Conservation (phyloP, 495 filamentous ascomycete genomes). For the Mycothermus thermophilus region DNA sequence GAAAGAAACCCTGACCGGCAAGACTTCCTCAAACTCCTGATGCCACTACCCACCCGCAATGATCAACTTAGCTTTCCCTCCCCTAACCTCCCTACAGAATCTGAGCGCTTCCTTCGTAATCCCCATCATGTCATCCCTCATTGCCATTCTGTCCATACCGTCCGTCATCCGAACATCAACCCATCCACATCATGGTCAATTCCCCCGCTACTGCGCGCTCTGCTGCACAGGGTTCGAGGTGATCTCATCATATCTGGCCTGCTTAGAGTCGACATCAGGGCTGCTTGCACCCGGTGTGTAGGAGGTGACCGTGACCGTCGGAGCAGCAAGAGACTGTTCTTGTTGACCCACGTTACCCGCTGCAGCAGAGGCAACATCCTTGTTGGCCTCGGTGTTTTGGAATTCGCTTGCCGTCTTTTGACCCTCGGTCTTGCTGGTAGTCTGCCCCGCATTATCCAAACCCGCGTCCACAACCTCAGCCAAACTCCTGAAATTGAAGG, state of each 20-base stretch:
- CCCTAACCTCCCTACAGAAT: no score
- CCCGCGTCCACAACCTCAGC: constrained; percentile 64
- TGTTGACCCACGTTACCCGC: background rate
- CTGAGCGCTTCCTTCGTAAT: no score
- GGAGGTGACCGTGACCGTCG: constrained; percentile 27
- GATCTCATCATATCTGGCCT: constrained; percentile 21
- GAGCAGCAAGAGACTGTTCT: constrained; percentile 8
- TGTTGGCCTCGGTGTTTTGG: background rate
- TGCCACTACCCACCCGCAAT: no score
- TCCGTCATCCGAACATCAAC: no score
- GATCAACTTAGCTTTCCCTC: no score
- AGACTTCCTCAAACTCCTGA: no score
- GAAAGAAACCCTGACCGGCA: no score
- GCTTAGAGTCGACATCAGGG: constrained; percentile 23
- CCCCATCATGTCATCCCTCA: no score
- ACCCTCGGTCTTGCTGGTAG: constrained; percentile 15
- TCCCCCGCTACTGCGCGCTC: constrained; percentile 27
- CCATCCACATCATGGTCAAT: no score
- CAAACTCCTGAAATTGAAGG: constrained; percentile 87
- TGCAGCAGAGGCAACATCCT: background rate
- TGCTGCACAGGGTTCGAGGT: constrained; percentile 16
- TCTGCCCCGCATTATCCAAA: constrained; percentile 25
- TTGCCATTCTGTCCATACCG: no score
- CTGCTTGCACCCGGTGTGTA: constrained; percentile 21
- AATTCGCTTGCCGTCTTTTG: constrained; percentile 6